Base-by-base conservation (phyloP, 768 basidiomycete species). In the Boletus sp. region DNA sequence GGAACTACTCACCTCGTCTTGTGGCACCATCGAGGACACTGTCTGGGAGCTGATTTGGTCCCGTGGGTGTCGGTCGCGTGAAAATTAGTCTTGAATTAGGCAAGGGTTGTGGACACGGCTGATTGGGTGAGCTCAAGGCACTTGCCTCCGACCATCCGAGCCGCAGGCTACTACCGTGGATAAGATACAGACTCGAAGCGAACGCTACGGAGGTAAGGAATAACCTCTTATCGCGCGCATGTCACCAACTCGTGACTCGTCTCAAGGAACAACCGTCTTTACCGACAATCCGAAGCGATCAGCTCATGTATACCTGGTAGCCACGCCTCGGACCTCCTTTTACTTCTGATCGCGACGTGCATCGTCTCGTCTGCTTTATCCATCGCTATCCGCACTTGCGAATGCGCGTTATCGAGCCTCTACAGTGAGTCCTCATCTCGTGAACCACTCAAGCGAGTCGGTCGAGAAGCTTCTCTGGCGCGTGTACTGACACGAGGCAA, bases 401-500 rank as follows among this genome's bases (percentile, higher is more conserved):
- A 32, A 67, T 67, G 66, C 56, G 56, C 56, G 44, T 33, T 32
- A 18, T 55, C 54, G 52, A 24, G 45, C 42, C 28, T 7, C 7
- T 15, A 20, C 44, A 53, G 67, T 69, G 56, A 69, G 67, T 58
- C 40, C 42, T 30, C 47, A 18, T 40, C 18, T 10, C 33, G 42
- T 28, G 42, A 44, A 42, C 44, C 53, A 20, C 30, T 15, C n/a
- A 20, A 41, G 8, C 48, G 44, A 42, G 29, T 45, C 57, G 42
- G 35, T 59, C 58, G 48, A 42, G 55, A 37, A 49, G 50, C 62
- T 71, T 71, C 70, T 68, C 67, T 65, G 72, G 75, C 77, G 76
- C 77, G 79, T 80, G 80, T 73, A 64, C 74, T 78, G 62, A 81
- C 81, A 83, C 79, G 82, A 83, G 80, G 82, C 81, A 75, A 52